phyloP scores from a whole-genome alignment of 352 stramenopile species.

The Pythium insidiosum region DNA sequence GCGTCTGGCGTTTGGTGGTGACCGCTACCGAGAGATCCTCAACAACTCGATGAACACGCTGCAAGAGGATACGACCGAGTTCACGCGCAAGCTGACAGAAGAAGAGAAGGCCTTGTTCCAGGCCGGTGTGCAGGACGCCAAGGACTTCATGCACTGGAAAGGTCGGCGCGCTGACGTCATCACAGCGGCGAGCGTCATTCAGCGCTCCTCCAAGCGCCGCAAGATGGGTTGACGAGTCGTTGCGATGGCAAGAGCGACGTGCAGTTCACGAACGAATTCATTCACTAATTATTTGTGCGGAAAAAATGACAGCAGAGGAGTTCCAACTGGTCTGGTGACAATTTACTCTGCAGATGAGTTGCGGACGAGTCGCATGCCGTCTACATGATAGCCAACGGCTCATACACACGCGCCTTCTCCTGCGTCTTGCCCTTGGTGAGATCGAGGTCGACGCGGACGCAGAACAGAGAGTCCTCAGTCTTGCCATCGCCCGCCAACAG shows the following conservation, averaged over 20 bases:
- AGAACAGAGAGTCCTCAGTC: constrained; percentile 50
- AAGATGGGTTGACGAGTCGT: too few relatives aligned
- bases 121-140: constrained; percentile 48
- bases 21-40: constrained; percentile 67
- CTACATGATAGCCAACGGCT: constrained; percentile 66
- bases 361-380: too few relatives aligned
- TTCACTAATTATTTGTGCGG: too few relatives aligned
- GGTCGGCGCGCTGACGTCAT: constrained; percentile 62
- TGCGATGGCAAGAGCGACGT: too few relatives aligned
- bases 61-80: constrained; percentile 80
- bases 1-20: constrained; percentile 61
- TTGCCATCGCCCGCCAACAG: constrained; percentile 45
- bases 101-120: constrained; percentile 66
- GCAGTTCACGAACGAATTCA: too few relatives aligned
- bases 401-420: constrained; percentile 60
- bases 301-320: too few relatives aligned
- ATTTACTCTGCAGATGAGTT: too few relatives aligned
- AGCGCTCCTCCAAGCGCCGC: constrained; percentile 53
- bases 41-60: constrained; percentile 82
- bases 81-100: constrained; percentile 63
- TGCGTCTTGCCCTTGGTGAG: constrained; percentile 25
- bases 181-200: constrained; percentile 36
- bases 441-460: constrained; percentile 71
- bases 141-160: constrained; percentile 77
- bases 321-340: too few relatives aligned